These are phyloP conservation scores for Casaregolazyma lundiana DNA, from an alignment of 1,139 yeast species.

Conservation along the genomic window DNA sequence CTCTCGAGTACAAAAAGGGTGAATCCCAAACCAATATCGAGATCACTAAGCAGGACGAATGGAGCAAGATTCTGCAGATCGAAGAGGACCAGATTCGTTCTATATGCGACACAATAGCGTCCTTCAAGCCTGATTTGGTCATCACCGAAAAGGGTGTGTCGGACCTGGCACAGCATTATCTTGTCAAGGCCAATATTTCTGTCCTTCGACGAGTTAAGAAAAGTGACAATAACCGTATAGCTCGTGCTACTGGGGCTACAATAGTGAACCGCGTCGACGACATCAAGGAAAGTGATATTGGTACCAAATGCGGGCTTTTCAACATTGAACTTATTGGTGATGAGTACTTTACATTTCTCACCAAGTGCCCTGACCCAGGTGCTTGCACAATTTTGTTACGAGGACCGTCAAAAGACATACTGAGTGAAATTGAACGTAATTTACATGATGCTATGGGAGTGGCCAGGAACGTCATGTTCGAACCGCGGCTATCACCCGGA, in stretches of 20 bases:
- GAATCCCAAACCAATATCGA: conserved; percentile 98
- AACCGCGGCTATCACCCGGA: conserved; percentile 94
- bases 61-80: conserved; percentile 92
- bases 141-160: conserved; percentile 98
- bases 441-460: conserved; percentile 99
- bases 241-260: conserved; percentile 97
- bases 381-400: conserved; percentile 92
- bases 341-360: conserved; percentile 87
- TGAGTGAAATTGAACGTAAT: conserved; percentile 94
- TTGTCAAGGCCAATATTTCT: conserved; percentile 88
- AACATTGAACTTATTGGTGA: conserved; percentile 95
- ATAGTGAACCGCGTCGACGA: conserved; percentile 95
- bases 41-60: conserved; percentile 92
- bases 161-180: conserved; percentile 94
- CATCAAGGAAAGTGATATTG: conserved; percentile 83
- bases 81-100: conserved; percentile 95
- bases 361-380: conserved; percentile 75
- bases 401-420: conserved; percentile 95
- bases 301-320: conserved; percentile 84
- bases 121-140: conserved; percentile 87
- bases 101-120: conserved; percentile 79
- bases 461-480: conserved; percentile 89
- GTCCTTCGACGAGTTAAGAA: conserved; percentile 93
- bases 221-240: conserved; percentile 93
- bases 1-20: conserved; percentile 97